phyloP scores from a whole-genome alignment of 176 grass and related monocot genomes.

The Paspalum notatum region DNA sequence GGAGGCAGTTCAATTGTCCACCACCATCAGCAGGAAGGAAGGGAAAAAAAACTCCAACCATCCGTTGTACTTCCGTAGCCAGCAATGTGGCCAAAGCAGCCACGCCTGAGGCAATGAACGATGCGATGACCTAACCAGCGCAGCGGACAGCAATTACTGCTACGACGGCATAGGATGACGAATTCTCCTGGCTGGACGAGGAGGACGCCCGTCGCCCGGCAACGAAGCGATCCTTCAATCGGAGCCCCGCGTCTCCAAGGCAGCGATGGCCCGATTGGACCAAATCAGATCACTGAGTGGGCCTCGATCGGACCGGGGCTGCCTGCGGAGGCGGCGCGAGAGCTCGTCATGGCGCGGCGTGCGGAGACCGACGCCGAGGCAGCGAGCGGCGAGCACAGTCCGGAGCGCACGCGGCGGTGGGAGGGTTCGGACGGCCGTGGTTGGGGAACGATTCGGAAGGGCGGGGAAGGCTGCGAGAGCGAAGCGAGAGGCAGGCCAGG shows the following conservation, averaged over 20 bases:
- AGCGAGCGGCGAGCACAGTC: background rate
- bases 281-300: background rate
- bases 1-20: background rate
- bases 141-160: background rate
- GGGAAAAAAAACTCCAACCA: background rate
- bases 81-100: background rate
- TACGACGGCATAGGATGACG: background rate
- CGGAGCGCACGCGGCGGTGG: background rate
- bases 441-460: background rate
- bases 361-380: background rate
- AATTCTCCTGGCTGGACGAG: background rate
- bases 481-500: background rate
- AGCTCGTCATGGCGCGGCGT: background rate
- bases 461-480: background rate
- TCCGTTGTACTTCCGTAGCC: too few species aligned
- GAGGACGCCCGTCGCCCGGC: background rate
- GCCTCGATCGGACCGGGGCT: background rate
- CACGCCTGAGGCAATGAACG: background rate
- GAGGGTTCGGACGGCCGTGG: background rate
- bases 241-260: background rate
- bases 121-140: background rate
- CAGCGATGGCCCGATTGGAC: background rate
- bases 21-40: background rate
- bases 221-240: background rate
- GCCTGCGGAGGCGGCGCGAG: background rate